A percentile compares a stretch with the other conserved stretches of the same genome.
Conservation (phyloP, 805 yeast genomes). For the Starmerella geochares region DNA sequence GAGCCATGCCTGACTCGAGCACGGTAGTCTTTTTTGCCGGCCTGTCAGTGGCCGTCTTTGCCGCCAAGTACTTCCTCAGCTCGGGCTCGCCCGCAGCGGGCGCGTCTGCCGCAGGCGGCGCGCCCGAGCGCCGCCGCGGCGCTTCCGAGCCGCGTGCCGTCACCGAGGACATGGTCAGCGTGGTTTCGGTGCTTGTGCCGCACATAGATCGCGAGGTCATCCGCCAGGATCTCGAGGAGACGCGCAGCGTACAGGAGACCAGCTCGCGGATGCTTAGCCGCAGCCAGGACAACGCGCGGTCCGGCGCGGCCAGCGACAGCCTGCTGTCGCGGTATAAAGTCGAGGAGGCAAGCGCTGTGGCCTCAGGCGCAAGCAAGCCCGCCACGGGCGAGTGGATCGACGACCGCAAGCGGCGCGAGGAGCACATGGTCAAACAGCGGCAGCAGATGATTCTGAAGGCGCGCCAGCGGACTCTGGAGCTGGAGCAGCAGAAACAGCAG, state of each 20-base stretch:
- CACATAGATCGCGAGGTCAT: conserved; percentile 58
- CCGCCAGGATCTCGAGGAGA: conserved; percentile 55
- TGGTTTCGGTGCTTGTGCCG: conserved; percentile 78
- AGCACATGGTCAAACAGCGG: conserved; percentile 40
- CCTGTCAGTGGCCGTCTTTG: conserved; percentile 19
- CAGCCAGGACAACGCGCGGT: conserved; percentile 33
- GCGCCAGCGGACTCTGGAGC: conserved; percentile 33
- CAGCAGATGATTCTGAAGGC: conserved; percentile 53
- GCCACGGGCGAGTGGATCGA: conserved; percentile 34
- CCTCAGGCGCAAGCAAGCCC: conserved; percentile 1
- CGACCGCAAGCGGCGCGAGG: conserved; percentile 37
- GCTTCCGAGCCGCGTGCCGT: conserved; percentile 26
- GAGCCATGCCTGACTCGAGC: conserved; percentile 22
- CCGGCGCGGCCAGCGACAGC: conserved; percentile 23
- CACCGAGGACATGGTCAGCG: conserved; percentile 57
- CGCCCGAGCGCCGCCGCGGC: conserved; percentile 7
- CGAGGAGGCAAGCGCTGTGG: conserved; percentile 25
- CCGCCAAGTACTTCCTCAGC: conserved; percentile 18
- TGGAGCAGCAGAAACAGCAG: conserved; percentile 11
- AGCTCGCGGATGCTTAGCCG: conserved; percentile 56
- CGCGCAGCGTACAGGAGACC: conserved; percentile 64
- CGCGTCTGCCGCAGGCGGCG: not conserved
- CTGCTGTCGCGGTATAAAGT: conserved; percentile 32
- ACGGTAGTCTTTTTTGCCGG: conserved; percentile 23
- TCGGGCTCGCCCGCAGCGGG: not conserved